Conservation (phyloP, 371 early-diverging fungal species). For the Fennellomyces sp. region DNA sequence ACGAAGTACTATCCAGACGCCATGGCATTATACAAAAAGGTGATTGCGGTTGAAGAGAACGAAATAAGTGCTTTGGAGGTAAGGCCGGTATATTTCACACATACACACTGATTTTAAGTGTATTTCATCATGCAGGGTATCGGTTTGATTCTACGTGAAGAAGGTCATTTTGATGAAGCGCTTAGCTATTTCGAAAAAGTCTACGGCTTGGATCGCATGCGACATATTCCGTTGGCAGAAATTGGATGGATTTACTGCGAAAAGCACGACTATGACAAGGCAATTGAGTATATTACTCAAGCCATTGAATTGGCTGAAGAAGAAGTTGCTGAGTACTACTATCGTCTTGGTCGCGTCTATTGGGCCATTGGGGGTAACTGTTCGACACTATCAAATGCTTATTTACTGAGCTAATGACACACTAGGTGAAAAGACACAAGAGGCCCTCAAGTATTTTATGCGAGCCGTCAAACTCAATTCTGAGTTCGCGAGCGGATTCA, state of each 20-base stretch:
- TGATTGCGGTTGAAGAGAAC: constrained; percentile 49
- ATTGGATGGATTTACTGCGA: constrained; percentile 69
- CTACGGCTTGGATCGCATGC: constrained; percentile 41
- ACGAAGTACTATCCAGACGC: constrained; percentile 56
- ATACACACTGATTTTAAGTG: not conserved
- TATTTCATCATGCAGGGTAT: constrained; percentile 24
- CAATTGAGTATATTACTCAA: constrained; percentile 53
- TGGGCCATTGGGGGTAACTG: constrained; percentile 78
- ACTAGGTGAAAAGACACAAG: constrained; percentile 2
- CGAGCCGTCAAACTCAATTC: constrained; percentile 76
- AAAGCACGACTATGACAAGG: constrained; percentile 53
- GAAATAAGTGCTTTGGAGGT: constrained; percentile 58
- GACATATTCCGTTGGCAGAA: constrained; percentile 55
- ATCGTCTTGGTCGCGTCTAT: constrained; percentile 75
- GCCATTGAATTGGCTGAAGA: constrained; percentile 52
- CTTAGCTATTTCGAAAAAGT: constrained; percentile 55
- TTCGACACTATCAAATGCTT: not conserved
- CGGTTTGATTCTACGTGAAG: constrained; percentile 37
- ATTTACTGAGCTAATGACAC: not conserved
- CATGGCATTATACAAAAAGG: constrained; percentile 50
- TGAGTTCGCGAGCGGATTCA: constrained; percentile 68
- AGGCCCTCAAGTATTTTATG: constrained; percentile 73
- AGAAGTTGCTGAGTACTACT: constrained; percentile 56
- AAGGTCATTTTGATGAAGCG: constrained; percentile 58
- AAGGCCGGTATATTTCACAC: constrained; percentile 1